Base-by-base conservation (phyloP, 192 early-diverging fungal genomes). In the Dissophora ornata region DNA sequence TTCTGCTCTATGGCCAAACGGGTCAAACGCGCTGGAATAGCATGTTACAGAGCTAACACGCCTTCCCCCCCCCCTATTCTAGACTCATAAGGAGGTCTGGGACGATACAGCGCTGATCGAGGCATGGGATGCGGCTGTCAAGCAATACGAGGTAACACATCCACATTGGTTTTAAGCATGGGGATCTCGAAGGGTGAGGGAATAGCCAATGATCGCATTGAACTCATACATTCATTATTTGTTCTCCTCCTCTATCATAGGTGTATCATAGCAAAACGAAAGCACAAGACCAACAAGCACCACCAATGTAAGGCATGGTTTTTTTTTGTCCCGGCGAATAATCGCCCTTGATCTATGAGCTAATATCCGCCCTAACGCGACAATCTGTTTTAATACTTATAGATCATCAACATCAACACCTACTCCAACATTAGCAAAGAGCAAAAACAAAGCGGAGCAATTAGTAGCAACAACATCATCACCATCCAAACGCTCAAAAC, bases 91-190 rank as follows among this genome's bases (percentile, higher is more conserved):
- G 2, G 82, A 83, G n/a, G 71, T 79, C 0, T 91, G 90, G 90
- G 87, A 91, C 28, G 90, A 91, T 47, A 74, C 67, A 9, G 85
- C 81, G 22, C 79, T 91, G 34, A 84, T 91, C 46, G 83, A 78
- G 21, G 86, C 87, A 1, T 91, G 90, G 90, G 88, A 91, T 34
- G 63, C 53, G 49, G 85, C 88, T 8, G 80, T 89, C 10, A 82
- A 79, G 22, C 82, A 85, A 45, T 91, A 87, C 58, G 85, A 85
- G 68, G 64, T 79, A 69, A 44, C n/a, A n/a, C n/a, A n/a, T n/a
- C n/a, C n/a, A n/a, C n/a, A n/a, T n/a, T n/a, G n/a, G n/a, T n/a
- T n/a, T n/a, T n/a, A n/a, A n/a, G n/a, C n/a, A n/a, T n/a, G n/a
- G n/a, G n/a, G n/a, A n/a, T n/a, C n/a, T n/a, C n/a, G n/a, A 38